These are phyloP conservation scores for Chamaenerion angustifolium DNA, from an alignment of 345 rosid species.

Conservation along the genomic window DNA sequence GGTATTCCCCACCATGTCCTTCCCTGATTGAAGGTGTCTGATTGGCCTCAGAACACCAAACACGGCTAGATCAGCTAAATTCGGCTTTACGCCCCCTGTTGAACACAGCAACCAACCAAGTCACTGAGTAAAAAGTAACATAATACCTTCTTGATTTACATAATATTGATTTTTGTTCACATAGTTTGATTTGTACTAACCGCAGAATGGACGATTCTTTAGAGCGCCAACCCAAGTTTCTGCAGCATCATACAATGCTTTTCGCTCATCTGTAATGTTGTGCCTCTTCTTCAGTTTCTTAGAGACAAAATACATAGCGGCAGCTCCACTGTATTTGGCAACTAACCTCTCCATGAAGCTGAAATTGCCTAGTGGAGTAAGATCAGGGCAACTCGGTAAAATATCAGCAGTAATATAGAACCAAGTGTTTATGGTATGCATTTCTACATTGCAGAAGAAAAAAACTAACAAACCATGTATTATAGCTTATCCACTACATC, in stretches of 20 bases:
- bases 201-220: slow-evolving; percentile 31
- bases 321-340: slow-evolving; percentile 81
- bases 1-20: slow-evolving; percentile 86
- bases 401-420: background rate
- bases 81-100: slow-evolving; percentile 71
- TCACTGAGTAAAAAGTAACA: background rate
- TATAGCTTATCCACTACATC: too few relatives aligned
- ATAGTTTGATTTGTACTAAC: background rate
- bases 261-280: slow-evolving; percentile 82
- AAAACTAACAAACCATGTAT: too few relatives aligned
- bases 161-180: background rate
- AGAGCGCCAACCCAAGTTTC: slow-evolving; percentile 89
- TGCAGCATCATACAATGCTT: slow-evolving; percentile 73
- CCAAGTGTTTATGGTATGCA: background rate
- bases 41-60: slow-evolving; percentile 92
- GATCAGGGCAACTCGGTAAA: background rate
- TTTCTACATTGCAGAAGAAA: too few relatives aligned
- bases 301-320: slow-evolving; percentile 84
- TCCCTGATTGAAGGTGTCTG: slow-evolving; percentile 59
- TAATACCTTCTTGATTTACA: background rate
- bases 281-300: slow-evolving; percentile 85
- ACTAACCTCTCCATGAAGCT: slow-evolving; percentile 67
- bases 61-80: slow-evolving; percentile 83
- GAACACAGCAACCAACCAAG: background rate
- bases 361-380: slow-evolving; percentile 55